Conservation (phyloP, 768 basidiomycete genomes). For the Pholiota conissans region DNA sequence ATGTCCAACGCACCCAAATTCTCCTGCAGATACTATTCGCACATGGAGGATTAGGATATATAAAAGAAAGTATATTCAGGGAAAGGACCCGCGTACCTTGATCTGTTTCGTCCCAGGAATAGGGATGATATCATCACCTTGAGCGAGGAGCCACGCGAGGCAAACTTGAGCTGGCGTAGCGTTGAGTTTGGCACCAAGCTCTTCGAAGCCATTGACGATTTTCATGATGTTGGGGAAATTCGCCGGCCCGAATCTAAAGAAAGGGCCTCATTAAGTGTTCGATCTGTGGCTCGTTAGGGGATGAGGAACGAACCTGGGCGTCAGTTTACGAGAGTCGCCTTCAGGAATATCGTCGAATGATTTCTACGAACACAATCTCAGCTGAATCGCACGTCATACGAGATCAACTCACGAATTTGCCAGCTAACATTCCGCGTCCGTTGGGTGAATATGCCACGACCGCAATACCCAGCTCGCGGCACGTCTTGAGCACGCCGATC, state of each 20-base stretch:
- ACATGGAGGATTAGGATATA: neutral
- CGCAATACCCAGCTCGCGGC: slow-evolving; percentile 46
- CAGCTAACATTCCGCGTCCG: slow-evolving; percentile 50
- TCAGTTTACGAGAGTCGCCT: slow-evolving; percentile 36
- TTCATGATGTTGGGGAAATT: slow-evolving; percentile 49
- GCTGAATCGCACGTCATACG: too few relatives aligned
- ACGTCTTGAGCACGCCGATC: slow-evolving; percentile 39
- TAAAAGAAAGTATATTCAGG: too few relatives aligned
- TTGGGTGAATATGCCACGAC: slow-evolving; percentile 53
- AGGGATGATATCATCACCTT: slow-evolving; percentile 47
- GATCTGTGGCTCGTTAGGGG: too few relatives aligned
- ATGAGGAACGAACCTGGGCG: slow-evolving; percentile 29
- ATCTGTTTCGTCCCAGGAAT: slow-evolving; percentile 48
- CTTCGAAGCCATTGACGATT: slow-evolving; percentile 37
- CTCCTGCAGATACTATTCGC: slow-evolving; percentile 38
- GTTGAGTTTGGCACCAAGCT: slow-evolving; percentile 37
- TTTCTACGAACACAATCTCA: too few relatives aligned
- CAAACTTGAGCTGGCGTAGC: slow-evolving; percentile 47
- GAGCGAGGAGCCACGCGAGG: slow-evolving; percentile 50
- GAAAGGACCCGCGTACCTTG: too few relatives aligned
- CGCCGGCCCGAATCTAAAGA: slow-evolving; percentile 14
- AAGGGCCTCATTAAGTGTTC: too few relatives aligned
- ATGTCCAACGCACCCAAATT: slow-evolving; percentile 37
- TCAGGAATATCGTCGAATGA: slow-evolving; percentile 37
- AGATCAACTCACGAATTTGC: slow-evolving; percentile 26